A percentile compares a stretch with the other conserved stretches of the same genome.
These are phyloP conservation scores for Penicillium cataractarum DNA, from an alignment of 495 filamentous ascomycete genomes.

Conservation along the genomic window DNA sequence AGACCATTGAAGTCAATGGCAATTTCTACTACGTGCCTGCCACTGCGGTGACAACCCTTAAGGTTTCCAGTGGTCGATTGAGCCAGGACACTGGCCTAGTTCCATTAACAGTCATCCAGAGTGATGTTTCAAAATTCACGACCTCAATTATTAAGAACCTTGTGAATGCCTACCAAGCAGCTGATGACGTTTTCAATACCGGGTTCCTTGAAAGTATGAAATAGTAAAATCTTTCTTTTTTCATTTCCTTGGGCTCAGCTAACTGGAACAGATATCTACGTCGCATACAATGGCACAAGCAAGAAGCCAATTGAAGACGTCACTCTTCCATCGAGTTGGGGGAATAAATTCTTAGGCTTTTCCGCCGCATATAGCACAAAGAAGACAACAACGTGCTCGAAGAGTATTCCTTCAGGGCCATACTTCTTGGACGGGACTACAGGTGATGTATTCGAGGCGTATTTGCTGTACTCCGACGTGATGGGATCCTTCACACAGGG, in stretches of 20 bases:
- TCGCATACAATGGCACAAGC: not conserved
- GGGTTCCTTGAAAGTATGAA: conserved; percentile 37
- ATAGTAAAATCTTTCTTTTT: too few relatives aligned
- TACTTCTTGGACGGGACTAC: conserved; percentile 49
- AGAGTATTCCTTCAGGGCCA: conserved; percentile 45
- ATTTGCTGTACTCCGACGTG: conserved; percentile 46
- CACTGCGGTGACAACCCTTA: not conserved
- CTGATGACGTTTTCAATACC: conserved; percentile 49
- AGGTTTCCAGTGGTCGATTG: not conserved
- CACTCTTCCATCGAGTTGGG: not conserved
- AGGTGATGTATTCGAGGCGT: conserved; percentile 42
- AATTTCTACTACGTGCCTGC: not conserved
- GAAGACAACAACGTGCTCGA: conserved; percentile 12
- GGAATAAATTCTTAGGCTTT: conserved; percentile 1
- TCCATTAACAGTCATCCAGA: conserved; percentile 47
- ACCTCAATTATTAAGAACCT: conserved; percentile 24
- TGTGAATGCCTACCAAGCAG: conserved; percentile 29
- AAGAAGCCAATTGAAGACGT: not conserved
- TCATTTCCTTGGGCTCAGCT: not conserved
- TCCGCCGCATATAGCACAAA: conserved; percentile 9
- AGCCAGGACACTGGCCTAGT: conserved; percentile 19
- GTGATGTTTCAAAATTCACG: conserved; percentile 14
- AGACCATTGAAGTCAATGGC: not conserved
- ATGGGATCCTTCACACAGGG: conserved; percentile 42
- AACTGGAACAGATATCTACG: not conserved